Conservation (phyloP, 2,329 filamentous ascomycete species). For the Exophiala sp. region DNA sequence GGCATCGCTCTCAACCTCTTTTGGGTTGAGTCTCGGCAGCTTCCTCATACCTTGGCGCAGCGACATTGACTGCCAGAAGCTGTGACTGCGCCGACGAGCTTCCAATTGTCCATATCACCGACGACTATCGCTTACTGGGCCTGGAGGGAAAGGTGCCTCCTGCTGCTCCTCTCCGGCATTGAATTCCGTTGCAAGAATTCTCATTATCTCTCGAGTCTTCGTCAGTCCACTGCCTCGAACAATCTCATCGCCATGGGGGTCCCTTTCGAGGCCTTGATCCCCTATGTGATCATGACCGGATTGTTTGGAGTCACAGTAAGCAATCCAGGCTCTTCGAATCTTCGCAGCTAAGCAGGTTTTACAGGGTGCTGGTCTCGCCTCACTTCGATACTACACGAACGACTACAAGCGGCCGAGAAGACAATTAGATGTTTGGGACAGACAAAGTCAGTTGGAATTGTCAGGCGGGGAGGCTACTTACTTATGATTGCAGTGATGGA, state of each 20-base stretch:
- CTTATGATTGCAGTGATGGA: constrained; percentile 55
- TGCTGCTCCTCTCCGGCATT: background rate
- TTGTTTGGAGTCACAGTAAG: constrained; percentile 41
- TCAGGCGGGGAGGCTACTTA: background rate
- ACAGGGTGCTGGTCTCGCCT: constrained; percentile 50
- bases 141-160: no score
- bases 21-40: no score
- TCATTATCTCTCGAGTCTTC: background rate
- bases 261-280: constrained; percentile 60
- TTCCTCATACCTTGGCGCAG: no score
- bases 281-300: constrained; percentile 57
- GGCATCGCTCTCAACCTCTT: no score
- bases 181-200: background rate
- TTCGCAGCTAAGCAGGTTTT: constrained; percentile 12
- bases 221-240: background rate
- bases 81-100: no score
- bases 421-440: constrained; percentile 59
- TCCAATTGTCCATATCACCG: no score
- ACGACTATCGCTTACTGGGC: no score
- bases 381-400: constrained; percentile 55
- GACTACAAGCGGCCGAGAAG: constrained; percentile 57
- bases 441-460: constrained; percentile 50
- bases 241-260: constrained; percentile 51
- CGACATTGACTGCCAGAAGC: no score
- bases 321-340: constrained; percentile 21